Evolutionary conservation across 2,329 filamentous ascomycete species (phyloP), one percentile per base, ranked within the genome.

Genomic region (Penicillium sp.): DNA sequence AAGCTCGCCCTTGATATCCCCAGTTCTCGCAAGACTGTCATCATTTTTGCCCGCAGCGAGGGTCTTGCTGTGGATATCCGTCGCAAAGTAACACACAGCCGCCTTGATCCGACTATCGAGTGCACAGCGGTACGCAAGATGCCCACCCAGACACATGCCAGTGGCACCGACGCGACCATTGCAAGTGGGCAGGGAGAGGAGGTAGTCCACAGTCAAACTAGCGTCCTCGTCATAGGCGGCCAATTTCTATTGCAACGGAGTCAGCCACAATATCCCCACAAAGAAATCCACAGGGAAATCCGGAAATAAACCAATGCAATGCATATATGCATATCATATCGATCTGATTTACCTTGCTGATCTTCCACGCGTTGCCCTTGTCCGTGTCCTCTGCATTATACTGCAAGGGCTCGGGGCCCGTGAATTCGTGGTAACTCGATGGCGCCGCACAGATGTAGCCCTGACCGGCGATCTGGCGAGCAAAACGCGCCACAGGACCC

Each of bases 381-480:
- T 96, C 91, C 0, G 93, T 98, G 52, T 95, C 93, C 2, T 90
- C 89, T 0, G 82, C 91, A 71, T 97, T 90, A 74, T 97, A 97
- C 49, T 90, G 85, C 42, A 97, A 81, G 11, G 93, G 81, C 68
- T 93, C 90, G 0, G 92, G 90, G 4, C 90, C 90, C 1, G 87
- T 91, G 77, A 97, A 97, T 75, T 97, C 93, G 73, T 97, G 93
- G 76, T 96, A 97, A 31, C 88, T 93, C 35, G 90, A 95, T 0
- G 92, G 91, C 0, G 92, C 92, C 10, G 90, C 93, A 64, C 93
- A 92, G 65, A 97, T 96, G 79, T 96, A 97, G 68, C 93, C 93
- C 64, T 96, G 90, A 3, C 91, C 90, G 39, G 91, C 90, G 67
- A 97, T 96, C 74, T 96, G 92, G 58, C 93, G 87, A 51, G 91